These are phyloP conservation scores for Melampsora medusae DNA, from an alignment of 1,284 basidiomycete species.

Conservation along the genomic window DNA sequence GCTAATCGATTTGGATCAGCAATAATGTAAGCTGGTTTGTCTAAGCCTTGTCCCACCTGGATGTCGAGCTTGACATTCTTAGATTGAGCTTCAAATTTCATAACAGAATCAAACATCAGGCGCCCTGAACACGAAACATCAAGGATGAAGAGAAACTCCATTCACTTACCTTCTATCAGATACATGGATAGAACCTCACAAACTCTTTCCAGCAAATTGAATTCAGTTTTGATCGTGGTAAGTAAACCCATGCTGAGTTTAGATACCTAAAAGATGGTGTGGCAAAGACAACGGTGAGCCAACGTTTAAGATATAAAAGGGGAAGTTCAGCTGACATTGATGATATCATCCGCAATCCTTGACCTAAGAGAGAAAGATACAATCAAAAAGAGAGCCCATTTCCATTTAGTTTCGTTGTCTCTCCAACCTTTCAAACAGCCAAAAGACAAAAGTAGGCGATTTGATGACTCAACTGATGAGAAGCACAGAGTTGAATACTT, in stretches of 20 bases:
- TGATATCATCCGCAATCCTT: conserved; percentile 43
- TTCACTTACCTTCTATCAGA: conserved; percentile 36
- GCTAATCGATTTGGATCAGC: conserved; percentile 42
- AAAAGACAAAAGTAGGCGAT: neutral
- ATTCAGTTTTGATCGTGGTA: conserved; percentile 39
- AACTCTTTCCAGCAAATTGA: conserved; percentile 24
- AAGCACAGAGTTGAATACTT: conserved; percentile 50
- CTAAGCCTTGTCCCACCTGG: conserved; percentile 36
- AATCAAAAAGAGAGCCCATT: neutral
- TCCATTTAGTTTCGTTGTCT: no score
- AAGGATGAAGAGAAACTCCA: neutral
- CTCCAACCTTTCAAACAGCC: no score
- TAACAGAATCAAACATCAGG: neutral
- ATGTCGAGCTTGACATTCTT: conserved; percentile 32
- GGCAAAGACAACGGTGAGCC: neutral
- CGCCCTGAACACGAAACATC: neutral
- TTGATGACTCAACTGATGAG: conserved; percentile 46
- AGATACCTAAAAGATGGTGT: conserved; percentile 14
- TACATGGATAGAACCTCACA: conserved; percentile 41
- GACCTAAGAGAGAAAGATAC: neutral
- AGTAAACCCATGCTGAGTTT: conserved; percentile 42
- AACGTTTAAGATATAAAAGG: neutral
- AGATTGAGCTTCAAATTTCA: conserved; percentile 25
- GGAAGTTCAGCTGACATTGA: no score
- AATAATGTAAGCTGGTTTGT: conserved; percentile 20